Base-by-base conservation (phyloP, 768 basidiomycete species). In the Psilocybe cyanescens region DNA sequence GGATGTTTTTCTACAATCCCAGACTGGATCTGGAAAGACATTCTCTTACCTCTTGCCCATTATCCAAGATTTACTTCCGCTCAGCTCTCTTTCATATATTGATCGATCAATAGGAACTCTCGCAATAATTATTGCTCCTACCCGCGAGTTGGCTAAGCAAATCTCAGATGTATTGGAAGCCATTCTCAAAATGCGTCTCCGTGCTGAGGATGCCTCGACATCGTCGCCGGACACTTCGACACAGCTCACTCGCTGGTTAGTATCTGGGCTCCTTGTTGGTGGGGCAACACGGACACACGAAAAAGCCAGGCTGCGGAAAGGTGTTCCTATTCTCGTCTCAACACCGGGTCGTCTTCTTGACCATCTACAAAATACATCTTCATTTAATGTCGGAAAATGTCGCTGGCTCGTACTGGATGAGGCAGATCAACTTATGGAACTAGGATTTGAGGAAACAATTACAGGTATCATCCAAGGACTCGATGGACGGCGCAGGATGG, bases 11-110 rank as follows among this genome's bases (percentile, higher is more conserved):
- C 92, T 98, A 58, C 96, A 97, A 74, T 93, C 95, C 11, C 95
- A 98, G 72, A 98, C 97, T 8, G 97, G 97, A 58, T 98, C 96
- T 0, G 97, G 97, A 70, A 99, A 98, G 77, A 98, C 96, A 0
- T 78, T 98, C 24, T 86, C 95, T 3, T 99, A 92, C 78, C 85
- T 99, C 24, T 86, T 99, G 9, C 97, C 97, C 29, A 94, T 99
- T 73, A 85, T 99, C 47, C 94, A 98, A 64, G 95, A 97, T 73
- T 89, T 99, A 56, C 84, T 99, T 37, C 94, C 95, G 1, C 82
- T 98, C 53, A 91, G 93, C 58, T 86, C 88, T 11, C 82, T 88
- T n/a, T 95, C 94, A 3, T 97, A 92, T 70, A 97, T 98, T 67
- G 95, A 97, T 74, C 87, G 97, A 39, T 92, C 91, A 0, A 92